Evolutionary conservation across 2,329 filamentous ascomycete genomes (phyloP).

Genomic region (Didymella pomorum): DNA sequence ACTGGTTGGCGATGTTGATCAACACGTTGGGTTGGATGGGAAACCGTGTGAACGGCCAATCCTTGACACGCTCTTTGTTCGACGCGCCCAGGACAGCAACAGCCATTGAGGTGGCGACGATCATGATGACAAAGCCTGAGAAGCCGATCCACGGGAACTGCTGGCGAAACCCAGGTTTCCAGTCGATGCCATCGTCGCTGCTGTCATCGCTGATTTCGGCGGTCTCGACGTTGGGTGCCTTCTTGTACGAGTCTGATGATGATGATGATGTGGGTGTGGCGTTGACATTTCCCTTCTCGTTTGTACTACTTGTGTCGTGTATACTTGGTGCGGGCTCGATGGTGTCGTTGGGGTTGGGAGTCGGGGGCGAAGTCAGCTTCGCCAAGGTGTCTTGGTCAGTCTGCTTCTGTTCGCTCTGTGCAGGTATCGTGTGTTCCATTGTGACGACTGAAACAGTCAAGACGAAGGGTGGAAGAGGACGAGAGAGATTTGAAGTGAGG

Average conservation of each 20-base stretch:
- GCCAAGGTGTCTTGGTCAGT: constrained; percentile 8
- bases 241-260: constrained; percentile 15
- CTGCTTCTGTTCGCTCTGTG: constrained; percentile 1
- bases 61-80: constrained; percentile 27
- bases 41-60: constrained; percentile 31
- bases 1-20: constrained; percentile 37
- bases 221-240: constrained; percentile 13
- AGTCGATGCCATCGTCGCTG: constrained; percentile 30
- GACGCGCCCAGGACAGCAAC: constrained; percentile 26
- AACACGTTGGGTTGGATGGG: constrained; percentile 37
- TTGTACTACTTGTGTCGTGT: constrained; percentile 1
- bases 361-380: constrained; percentile 13
- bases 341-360: constrained; percentile 1
- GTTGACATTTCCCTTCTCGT: constrained; percentile 8
- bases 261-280: constrained; percentile 7
- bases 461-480: not conserved
- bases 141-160: constrained; percentile 38
- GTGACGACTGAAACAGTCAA: not conserved
- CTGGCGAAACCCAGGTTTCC: constrained; percentile 33
- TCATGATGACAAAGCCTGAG: constrained; percentile 26
- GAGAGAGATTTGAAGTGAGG: not conserved
- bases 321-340: constrained; percentile 6
- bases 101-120: constrained; percentile 32
- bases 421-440: constrained; percentile 8
- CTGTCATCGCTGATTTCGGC: constrained; percentile 20